A percentile compares a stretch with the other conserved stretches of the same genome.
Conservation (phyloP, 1,284 basidiomycete species). For the Ceratobasidium sp. region DNA sequence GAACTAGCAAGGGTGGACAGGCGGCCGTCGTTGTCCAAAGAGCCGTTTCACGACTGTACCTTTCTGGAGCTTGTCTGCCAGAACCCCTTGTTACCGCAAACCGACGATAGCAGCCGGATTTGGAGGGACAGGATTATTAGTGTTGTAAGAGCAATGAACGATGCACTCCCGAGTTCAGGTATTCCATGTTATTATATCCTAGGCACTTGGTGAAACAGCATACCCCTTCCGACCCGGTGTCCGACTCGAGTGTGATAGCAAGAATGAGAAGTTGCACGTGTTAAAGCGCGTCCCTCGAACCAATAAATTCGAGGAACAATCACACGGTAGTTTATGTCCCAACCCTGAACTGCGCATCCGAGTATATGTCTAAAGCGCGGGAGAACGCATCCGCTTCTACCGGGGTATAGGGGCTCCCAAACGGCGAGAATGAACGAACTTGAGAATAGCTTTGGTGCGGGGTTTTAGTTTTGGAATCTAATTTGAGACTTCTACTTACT, state of each 20-base stretch:
- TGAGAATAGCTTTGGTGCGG: constrained; percentile 32
- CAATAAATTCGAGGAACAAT: not conserved
- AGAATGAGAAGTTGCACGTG: constrained; percentile 20
- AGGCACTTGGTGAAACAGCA: constrained; percentile 30
- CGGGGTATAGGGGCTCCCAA: constrained; percentile 22
- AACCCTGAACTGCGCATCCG: constrained; percentile 34
- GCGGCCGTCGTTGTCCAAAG: constrained; percentile 38
- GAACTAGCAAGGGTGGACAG: constrained; percentile 37
- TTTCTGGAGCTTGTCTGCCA: constrained; percentile 33
- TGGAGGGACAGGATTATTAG: constrained; percentile 14
- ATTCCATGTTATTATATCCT: constrained; percentile 26
- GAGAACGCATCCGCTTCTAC: constrained; percentile 38
- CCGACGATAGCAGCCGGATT: not conserved
- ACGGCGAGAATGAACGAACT: constrained; percentile 35
- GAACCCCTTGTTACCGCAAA: not conserved
- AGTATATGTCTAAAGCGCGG: constrained; percentile 38
- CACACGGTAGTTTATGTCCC: constrained; percentile 19
- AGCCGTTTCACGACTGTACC: constrained; percentile 41
- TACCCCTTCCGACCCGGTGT: not conserved
- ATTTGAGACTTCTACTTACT: constrained; percentile 5
- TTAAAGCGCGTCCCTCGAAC: constrained; percentile 8
- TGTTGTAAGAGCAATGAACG: constrained; percentile 1
- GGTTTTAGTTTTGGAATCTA: not conserved
- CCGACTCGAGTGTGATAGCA: constrained; percentile 8
- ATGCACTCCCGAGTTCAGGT: not conserved